Conservation (phyloP, 2,329 filamentous ascomycete species). For the Talaromyces atroroseus region DNA sequence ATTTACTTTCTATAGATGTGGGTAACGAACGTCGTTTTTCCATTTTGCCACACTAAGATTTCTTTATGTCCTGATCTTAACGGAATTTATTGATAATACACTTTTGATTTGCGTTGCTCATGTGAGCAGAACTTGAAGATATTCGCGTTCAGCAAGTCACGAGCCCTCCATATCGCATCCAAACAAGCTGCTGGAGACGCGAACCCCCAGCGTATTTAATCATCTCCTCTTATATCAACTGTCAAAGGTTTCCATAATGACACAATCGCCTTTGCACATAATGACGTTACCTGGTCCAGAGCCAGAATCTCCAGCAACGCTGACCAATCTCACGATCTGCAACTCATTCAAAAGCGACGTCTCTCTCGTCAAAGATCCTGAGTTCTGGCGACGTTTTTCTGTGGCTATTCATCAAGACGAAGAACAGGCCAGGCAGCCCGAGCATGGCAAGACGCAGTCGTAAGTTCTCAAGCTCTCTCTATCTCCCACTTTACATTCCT, state of each 20-base stretch:
- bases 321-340: constrained; percentile 10
- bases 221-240: background rate
- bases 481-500: background rate
- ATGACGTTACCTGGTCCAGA: background rate
- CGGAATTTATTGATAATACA: background rate
- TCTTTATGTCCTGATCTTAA: background rate
- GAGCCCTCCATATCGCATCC: background rate
- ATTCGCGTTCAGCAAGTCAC: background rate
- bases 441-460: constrained; percentile 14
- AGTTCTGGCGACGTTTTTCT: constrained; percentile 58
- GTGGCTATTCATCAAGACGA: constrained; percentile 54
- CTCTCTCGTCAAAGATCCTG: constrained; percentile 46
- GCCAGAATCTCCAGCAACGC: constrained; percentile 9
- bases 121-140: background rate
- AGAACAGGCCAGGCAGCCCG: constrained; percentile 26
- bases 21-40: background rate
- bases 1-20: background rate
- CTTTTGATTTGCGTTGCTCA: background rate
- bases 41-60: background rate
- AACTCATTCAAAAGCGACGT: constrained; percentile 13
- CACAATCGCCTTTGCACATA: constrained; percentile 1
- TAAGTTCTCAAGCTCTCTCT: constrained; percentile 7
- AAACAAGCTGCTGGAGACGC: background rate
- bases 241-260: background rate
- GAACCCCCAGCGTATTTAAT: background rate